Evolutionary conservation across 495 filamentous ascomycete species (phyloP), one percentile per base, ranked within the genome.

Genomic region (Penicillium cinerascens): DNA sequence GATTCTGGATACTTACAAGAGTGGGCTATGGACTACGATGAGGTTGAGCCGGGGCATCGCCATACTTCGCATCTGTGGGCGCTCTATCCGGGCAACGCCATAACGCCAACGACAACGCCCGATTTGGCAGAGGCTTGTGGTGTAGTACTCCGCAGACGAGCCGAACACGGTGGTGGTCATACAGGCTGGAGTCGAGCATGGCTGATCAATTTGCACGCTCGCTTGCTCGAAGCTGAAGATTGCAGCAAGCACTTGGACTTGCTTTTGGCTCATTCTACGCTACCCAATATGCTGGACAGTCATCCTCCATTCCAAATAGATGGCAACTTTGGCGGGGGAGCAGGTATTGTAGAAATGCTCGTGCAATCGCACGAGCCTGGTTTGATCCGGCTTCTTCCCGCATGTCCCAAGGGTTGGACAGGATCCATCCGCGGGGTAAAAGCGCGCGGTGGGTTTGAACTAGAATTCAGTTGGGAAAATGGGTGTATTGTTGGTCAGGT

Each of bases 301-400:
- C 70, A 79, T 48, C 68, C 66, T 6, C 68, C 68, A 33, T 73
- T 76, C 37, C 76, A 80, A 57, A 80, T 82, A 26, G 78, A 82
- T 52, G 78, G 78, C 6, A 80, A 80, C 52, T 80, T 78, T 59
- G 79, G 79, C 1, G 69, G 69, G 21, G 67, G 64, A 4, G 73
- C 75, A 6, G 77, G 70, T 4, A 69, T 82, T 20, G 55, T 73
- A 9, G 79, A 81, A 58, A 75, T 76, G 72, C 50, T 82, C 18
- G 44, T 82, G 17, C 78, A 81, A 59, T 77, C 72, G 40, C 76
- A 81, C 47, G 66, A 71, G 40, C 65, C 69, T 16, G 68, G 65
- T 6, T 42, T 68, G 9, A 72, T 77, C 43, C 68, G 74, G 23
- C 58, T 78, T 7, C 63, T 76, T 23, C 75, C 76, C 11, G 73